Conservation (phyloP, 306 rosid species). For the Oxytropis ochrocephala region DNA sequence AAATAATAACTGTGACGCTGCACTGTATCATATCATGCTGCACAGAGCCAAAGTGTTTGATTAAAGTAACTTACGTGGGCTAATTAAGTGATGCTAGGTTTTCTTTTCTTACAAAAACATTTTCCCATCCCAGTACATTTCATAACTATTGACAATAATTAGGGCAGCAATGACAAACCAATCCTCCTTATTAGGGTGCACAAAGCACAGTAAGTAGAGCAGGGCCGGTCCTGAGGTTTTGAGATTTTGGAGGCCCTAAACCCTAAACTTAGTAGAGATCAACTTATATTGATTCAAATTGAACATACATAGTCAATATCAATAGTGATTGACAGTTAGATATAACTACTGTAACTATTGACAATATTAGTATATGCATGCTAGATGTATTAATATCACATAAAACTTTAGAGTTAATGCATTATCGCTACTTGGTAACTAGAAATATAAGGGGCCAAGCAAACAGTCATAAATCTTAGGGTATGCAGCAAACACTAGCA, state of each 20-base stretch:
- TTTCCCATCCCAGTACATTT: not conserved
- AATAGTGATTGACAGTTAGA: too few species aligned
- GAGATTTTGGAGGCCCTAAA: too few species aligned
- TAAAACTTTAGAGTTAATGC: not conserved
- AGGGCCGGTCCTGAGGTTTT: too few species aligned
- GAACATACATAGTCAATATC: too few species aligned
- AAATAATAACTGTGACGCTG: too few species aligned
- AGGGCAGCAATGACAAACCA: not conserved
- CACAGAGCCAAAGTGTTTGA: not conserved
- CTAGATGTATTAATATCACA: not conserved
- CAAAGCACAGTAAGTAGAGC: not conserved
- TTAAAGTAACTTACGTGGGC: not conserved
- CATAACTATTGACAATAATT: not conserved
- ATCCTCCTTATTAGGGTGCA: slow-evolving; percentile 1
- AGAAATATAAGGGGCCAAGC: not conserved
- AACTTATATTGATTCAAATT: not conserved
- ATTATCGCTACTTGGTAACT: not conserved
- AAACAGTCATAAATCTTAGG: not conserved
- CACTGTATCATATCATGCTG: not conserved
- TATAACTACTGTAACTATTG: not conserved
- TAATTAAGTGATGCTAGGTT: not conserved
- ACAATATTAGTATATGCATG: not conserved
- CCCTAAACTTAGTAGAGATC: too few species aligned
- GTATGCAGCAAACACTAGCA: not conserved
- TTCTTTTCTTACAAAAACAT: not conserved